These are phyloP conservation scores for Ganoderma lucidum DNA, from an alignment of 1,284 basidiomycete genomes.

Conservation along the genomic window DNA sequence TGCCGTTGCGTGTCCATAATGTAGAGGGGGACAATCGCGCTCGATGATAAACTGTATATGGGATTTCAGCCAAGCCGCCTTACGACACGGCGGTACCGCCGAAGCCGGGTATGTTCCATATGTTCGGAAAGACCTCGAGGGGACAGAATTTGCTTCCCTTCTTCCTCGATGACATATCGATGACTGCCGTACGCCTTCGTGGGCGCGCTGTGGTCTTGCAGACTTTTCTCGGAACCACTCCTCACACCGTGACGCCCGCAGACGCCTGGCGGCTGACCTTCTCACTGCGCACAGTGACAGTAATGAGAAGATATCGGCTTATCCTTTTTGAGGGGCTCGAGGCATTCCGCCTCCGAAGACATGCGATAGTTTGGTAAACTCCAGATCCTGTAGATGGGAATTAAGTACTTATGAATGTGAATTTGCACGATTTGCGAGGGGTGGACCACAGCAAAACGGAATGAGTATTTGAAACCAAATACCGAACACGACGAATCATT, in stretches of 20 bases:
- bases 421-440: neutral
- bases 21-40: neutral
- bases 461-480: neutral
- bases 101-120: slow-evolving; percentile 1
- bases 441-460: neutral
- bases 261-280: neutral
- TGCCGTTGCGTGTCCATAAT: neutral
- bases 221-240: slow-evolving; percentile 4
- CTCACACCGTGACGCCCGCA: neutral
- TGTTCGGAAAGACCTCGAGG: slow-evolving; percentile 9
- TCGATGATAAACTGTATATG: neutral
- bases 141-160: slow-evolving; percentile 18
- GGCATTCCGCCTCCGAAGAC: neutral
- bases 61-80: neutral
- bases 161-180: slow-evolving; percentile 12
- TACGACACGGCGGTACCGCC: slow-evolving; percentile 32
- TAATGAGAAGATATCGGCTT: neutral
- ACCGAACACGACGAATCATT: neutral
- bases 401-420: neutral
- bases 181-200: slow-evolving; percentile 5
- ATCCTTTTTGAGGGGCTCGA: neutral
- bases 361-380: neutral
- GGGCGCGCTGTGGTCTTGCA: neutral
- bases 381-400: neutral
- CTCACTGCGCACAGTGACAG: neutral